Percentiles rank a stretch among this genome's conserved stretches.
These are phyloP conservation scores for Beauveria varroae DNA, from an alignment of 2,329 filamentous ascomycete species.

Conservation along the genomic window DNA sequence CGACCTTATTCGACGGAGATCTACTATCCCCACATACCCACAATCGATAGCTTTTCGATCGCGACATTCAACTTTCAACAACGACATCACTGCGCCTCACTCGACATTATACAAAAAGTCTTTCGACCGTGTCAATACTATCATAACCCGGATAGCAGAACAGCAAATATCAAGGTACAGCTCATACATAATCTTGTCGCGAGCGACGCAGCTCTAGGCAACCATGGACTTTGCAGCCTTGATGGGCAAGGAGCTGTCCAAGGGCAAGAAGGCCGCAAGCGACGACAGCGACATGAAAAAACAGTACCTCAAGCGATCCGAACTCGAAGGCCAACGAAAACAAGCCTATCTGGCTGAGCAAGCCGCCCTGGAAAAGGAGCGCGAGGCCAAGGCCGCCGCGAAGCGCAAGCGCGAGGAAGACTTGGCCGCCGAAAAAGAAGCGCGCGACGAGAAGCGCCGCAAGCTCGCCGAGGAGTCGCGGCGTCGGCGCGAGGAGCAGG, in stretches of 20 bases:
- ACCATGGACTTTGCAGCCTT: conserved; percentile 90
- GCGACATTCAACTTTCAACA: background rate
- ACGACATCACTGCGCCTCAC: background rate
- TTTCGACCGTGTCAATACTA: background rate
- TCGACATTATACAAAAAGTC: background rate
- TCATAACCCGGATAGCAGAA: too few relatives aligned
- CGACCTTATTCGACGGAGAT: too few relatives aligned
- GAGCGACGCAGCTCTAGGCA: background rate
- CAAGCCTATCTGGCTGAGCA: conserved; percentile 79
- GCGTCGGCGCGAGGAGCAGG: conserved; percentile 61
- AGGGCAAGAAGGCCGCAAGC: conserved; percentile 52
- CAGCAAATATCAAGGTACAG: background rate
- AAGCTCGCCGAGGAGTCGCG: conserved; percentile 75
- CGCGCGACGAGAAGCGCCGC: conserved; percentile 74
- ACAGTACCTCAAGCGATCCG: conserved; percentile 80
- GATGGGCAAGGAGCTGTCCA: conserved; percentile 88
- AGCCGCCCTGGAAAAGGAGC: conserved; percentile 62
- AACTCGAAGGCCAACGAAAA: conserved; percentile 75
- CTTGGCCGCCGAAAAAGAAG: conserved; percentile 58
- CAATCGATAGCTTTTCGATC: conserved; percentile 19
- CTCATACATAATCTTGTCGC: background rate
- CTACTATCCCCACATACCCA: too few relatives aligned
- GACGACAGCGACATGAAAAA: conserved; percentile 31
- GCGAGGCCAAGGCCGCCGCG: conserved; percentile 58
- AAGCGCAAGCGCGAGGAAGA: conserved; percentile 92